Evolutionary conservation across 305 asterid species (phyloP), one percentile per base, ranked within the genome.

Genomic region (Fraxinus platypoda): DNA sequence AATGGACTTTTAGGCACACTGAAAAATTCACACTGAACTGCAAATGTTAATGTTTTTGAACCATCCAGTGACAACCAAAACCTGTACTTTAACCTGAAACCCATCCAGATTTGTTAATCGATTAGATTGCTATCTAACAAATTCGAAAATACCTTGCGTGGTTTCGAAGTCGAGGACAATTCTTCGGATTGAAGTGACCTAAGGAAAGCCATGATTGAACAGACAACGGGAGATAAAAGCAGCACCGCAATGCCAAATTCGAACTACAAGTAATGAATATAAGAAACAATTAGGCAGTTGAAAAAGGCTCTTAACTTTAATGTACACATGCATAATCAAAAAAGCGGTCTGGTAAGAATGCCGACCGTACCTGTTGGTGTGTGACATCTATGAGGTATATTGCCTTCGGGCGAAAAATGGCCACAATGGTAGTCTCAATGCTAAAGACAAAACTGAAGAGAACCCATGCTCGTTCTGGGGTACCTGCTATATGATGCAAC

Each of bases 401-500:
- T 4, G 95, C 88, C 87, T 84, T 88, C 30, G 98, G 98, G 57
- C 97, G 98, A 81, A 89, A 91, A 74, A 94, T 81, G 85, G 94
- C 99, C 79, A 97, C 97, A 84, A 92, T 82, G 81, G 89, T 83
- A 8, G 99, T 97, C 87, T 97, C 99, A 83, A 93, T 75, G 82
- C 95, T 95, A 82, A 97, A 97, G 86, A 93, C 91, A 87, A 92
- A 85, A 87, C 99, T 97, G 87, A 97, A 97, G 77, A 97, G 97
- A 85, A 97, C 94, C 99, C 99, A 97, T 2, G 98, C 94, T 34
- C 99, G 91, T 91, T 94, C 97, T 8, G 99, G 99, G 52, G 99
- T 90, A 80, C 99, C 98, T 23, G 94, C 97, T 84, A 93, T 87
- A 82, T 92, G 92, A 88, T 91, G 97, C 92, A 97, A 86, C 86